Conservation (phyloP, 306 rosid genomes). For the Trifolium pratense region DNA sequence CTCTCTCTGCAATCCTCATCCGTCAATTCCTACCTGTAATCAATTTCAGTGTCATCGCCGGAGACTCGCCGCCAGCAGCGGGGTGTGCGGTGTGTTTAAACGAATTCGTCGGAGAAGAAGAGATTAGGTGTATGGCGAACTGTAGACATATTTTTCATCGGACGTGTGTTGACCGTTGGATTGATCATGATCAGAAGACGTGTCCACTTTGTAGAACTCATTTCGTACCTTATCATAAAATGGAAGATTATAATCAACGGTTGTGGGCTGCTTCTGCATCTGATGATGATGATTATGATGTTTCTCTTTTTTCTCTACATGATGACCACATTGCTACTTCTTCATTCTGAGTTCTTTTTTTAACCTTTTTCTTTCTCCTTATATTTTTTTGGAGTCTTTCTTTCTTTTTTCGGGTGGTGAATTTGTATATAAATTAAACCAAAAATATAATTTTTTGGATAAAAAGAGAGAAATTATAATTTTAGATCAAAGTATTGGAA, state of each 20-base stretch:
- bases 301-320: constrained; percentile 48
- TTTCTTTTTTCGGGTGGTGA: neutral
- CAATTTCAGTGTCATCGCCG: constrained; percentile 49
- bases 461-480: neutral
- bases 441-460: neutral
- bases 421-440: constrained; percentile 43
- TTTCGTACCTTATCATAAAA: constrained; percentile 65
- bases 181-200: constrained; percentile 88
- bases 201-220: constrained; percentile 88
- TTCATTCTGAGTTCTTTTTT: constrained; percentile 32
- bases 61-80: neutral
- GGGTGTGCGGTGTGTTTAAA: constrained; percentile 76
- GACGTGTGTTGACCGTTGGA: constrained; percentile 90
- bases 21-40: constrained; percentile 71
- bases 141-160: constrained; percentile 89
- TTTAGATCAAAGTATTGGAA: constrained; percentile 1
- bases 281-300: neutral
- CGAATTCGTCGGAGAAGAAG: constrained; percentile 71
- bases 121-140: constrained; percentile 77
- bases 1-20: constrained; percentile 69
- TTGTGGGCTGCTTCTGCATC: constrained; percentile 66
- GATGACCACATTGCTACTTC: constrained; percentile 40
- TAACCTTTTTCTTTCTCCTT: neutral
- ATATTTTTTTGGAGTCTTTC: constrained; percentile 4
- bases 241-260: constrained; percentile 67